Conservation (phyloP, 1,284 basidiomycete species). For the Heterobasidion occidentale region DNA sequence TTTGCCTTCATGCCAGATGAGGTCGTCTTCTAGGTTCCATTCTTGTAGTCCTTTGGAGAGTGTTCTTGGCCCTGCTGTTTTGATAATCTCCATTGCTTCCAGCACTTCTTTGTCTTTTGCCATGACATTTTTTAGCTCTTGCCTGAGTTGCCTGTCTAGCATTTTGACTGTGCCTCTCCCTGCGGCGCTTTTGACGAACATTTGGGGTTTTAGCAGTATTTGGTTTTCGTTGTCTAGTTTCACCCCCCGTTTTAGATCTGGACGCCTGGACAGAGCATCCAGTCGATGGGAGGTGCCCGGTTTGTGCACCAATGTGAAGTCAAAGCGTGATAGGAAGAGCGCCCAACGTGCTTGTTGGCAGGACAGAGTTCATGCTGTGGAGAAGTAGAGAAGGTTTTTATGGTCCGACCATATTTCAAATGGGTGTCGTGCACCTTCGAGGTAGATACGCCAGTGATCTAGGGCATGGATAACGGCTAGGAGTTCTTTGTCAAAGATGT, state of each 20-base stretch:
- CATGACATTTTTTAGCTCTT: not conserved
- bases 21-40: conserved; percentile 15
- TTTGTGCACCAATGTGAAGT: conserved; percentile 7
- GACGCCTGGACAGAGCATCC: conserved; percentile 1
- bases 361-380: conserved; percentile 19
- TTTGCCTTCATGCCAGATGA: conserved; percentile 15
- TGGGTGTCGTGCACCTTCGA: conserved; percentile 14
- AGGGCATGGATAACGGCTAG: conserved; percentile 7
- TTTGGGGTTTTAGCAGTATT: conserved; percentile 8
- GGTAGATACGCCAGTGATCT: conserved; percentile 14
- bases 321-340: conserved; percentile 10
- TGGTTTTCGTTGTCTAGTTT: conserved; percentile 4
- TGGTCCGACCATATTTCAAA: conserved; percentile 23
- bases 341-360: conserved; percentile 28
- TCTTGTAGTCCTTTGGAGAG: conserved; percentile 9
- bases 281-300: conserved; percentile 3
- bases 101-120: not conserved
- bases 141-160: not conserved
- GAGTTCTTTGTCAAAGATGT: conserved; percentile 11
- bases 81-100: conserved; percentile 1
- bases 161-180: not conserved
- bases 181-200: not conserved
- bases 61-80: conserved; percentile 1
- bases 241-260: conserved; percentile 9
- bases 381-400: conserved; percentile 22